These are phyloP conservation scores for Penicillium sp. DNA, from an alignment of 2,329 filamentous ascomycete genomes.

Conservation along the genomic window DNA sequence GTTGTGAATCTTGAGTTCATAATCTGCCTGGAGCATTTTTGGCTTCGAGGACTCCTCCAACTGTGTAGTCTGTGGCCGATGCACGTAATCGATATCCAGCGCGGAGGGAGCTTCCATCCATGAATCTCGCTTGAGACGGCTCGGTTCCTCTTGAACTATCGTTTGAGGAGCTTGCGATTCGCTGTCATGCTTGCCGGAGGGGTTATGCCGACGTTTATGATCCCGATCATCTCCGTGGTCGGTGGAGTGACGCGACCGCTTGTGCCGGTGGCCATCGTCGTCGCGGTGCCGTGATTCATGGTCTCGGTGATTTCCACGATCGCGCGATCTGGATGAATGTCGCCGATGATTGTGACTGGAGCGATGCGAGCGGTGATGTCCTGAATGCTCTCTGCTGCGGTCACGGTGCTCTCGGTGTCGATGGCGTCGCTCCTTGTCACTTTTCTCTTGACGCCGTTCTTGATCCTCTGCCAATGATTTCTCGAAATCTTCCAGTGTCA, in stretches of 20 bases:
- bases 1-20: slow-evolving; percentile 66
- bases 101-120: slow-evolving; percentile 92
- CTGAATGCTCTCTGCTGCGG: slow-evolving; percentile 39
- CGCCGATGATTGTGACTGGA: slow-evolving; percentile 43
- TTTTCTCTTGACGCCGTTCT: slow-evolving; percentile 35
- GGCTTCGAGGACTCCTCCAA: slow-evolving; percentile 42
- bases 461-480: slow-evolving; percentile 61
- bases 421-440: slow-evolving; percentile 33
- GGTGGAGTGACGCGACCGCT: slow-evolving; percentile 55
- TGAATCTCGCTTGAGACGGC: slow-evolving; percentile 62
- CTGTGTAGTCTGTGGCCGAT: slow-evolving; percentile 55
- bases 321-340: slow-evolving; percentile 35
- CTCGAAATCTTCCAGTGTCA: slow-evolving; percentile 69
- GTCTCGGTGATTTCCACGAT: slow-evolving; percentile 32
- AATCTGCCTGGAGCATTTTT: slow-evolving; percentile 49
- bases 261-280: slow-evolving; percentile 56
- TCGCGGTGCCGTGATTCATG: slow-evolving; percentile 42
- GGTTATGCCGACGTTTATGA: slow-evolving; percentile 46
- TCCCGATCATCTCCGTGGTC: slow-evolving; percentile 49
- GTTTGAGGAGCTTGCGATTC: slow-evolving; percentile 31
- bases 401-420: slow-evolving; percentile 34
- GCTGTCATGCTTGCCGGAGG: slow-evolving; percentile 37
- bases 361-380: slow-evolving; percentile 28
- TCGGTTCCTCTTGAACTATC: slow-evolving; percentile 38
- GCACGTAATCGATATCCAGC: slow-evolving; percentile 71